Evolutionary conservation across 768 basidiomycete species (phyloP), one percentile per base, ranked within the genome.

Genomic region (Psilocybe tampanensis): DNA sequence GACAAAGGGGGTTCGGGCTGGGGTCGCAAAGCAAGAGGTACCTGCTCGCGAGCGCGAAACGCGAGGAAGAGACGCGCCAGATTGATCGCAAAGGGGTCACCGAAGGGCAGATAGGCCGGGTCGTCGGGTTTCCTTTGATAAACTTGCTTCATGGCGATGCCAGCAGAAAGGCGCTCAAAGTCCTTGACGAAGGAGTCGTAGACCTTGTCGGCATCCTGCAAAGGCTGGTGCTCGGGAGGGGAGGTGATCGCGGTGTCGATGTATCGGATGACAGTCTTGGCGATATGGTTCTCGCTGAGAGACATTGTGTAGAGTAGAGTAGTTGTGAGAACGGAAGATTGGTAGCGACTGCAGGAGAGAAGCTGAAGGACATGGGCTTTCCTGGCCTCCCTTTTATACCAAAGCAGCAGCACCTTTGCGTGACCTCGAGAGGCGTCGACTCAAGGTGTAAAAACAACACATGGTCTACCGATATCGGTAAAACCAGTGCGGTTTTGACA

Each of bases 211-310:
- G 18, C 39, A n/a, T 42, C 23, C 22, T 39, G 3, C n/a, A 42
- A 56, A 19, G 47, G 47, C 23, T 50, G 47, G 21, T 56, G 55
- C 19, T 21, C 11, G 4, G 54, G 44, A 22, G 44, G 33, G n/a
- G 45, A 41, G 15, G 55, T 47, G 29, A 56, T 60, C n/a, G 50
- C 54, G 18, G 36, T 39, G 26, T 55, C 59, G 44, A 52, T 55
- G 51, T 56, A 53, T 24, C 47, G 36, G 13, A 49, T 44, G 12
- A 48, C 44, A 29, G 26, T 23, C 23, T 44, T 49, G 9, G 47
- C 6, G 41, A 52, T 33, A n/a, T 32, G 47, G 26, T 11, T 29
- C 24, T 32, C 51, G n/a, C n/a, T n/a, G 41, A 29, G 26, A 23
- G 51, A 39, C 13, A 29, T 8, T 24, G n/a, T n/a, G n/a, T n/a